Base-by-base conservation (phyloP, 169 alveolate genomes). In the Plasmodium chabaudi region DNA sequence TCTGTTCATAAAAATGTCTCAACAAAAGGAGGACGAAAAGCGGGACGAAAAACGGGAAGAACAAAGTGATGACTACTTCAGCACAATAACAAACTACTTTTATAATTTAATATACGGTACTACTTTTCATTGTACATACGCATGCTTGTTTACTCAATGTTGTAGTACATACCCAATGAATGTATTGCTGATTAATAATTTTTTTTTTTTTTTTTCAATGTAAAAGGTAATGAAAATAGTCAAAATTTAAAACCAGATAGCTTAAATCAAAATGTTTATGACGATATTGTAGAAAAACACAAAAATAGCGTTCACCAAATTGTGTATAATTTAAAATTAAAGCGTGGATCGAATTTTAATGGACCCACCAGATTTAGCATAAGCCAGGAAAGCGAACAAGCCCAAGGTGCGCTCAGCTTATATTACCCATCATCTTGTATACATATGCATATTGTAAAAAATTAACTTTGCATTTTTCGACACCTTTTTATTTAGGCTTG, bases 261-360 rank as follows among this genome's bases (percentile, higher is more conserved):
- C n/a, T n/a, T 72, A 6, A 65, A 46, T 1, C n/a, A 42, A 60
- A 42, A 15, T 23, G 5, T 15, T 39, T 17, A 21, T 27, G 42
- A 46, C 4, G 64, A 23, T 21, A 21, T 39, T 10, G 9, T 9
- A 15, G 55, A 49, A 9, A 15, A 61, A 27, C 63, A 44, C 7
- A 46, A 64, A 74, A 61, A 74, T 34, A 74, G 88, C 39, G 57
- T 74, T 10, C 72, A 74, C 15, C 88, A 74, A 74, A 65, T 74
- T 9, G 88, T 74, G 60, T 74, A 74, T 55, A 74, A 74, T 44
- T 61, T 74, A 65, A 74, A 74, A 55, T 47, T 74, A 19, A 74
- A 60, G 19, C 60, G 88, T 5, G 67, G 65, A 60, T 74, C 88
- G 34, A 65, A 39, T 13, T 74, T 42, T 25, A 42, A 47, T 2